phyloP scores from a whole-genome alignment of 371 early-diverging fungal genomes.

The Rhizopus stolonifer region DNA sequence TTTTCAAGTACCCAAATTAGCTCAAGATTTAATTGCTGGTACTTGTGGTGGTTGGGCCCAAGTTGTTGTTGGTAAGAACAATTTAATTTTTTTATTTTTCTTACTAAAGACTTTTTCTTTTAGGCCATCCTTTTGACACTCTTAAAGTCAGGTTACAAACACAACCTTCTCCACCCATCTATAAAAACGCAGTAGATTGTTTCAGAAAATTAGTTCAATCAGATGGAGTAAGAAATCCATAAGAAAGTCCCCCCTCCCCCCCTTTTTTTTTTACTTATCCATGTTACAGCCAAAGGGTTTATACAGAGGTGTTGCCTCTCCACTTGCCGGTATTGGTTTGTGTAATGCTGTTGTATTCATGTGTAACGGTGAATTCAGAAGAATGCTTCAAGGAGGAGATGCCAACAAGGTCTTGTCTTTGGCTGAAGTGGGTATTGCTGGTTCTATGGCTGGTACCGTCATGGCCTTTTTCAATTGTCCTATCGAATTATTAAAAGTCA shows the following conservation, averaged over 20 bases:
- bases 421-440: constrained; percentile 69
- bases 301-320: constrained; percentile 83
- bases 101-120: background rate
- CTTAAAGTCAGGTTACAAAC: constrained; percentile 85
- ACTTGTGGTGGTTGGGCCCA: constrained; percentile 90
- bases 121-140: constrained; percentile 79
- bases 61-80: constrained; percentile 67
- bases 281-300: constrained; percentile 60
- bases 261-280: background rate
- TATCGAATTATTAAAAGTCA: constrained; percentile 84
- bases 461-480: constrained; percentile 87
- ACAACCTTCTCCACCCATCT: constrained; percentile 67
- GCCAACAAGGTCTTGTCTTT: constrained; percentile 27
- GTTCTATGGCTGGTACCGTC: constrained; percentile 80
- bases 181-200: constrained; percentile 73
- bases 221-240: constrained; percentile 65
- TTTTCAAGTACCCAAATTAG: constrained; percentile 46
- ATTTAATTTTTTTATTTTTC: too few relatives aligned
- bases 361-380: constrained; percentile 74
- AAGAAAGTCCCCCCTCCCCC: background rate
- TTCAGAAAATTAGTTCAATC: constrained; percentile 63
- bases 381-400: constrained; percentile 60
- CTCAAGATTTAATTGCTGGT: constrained; percentile 73
- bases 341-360: constrained; percentile 88
- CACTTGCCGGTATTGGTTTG: constrained; percentile 84